Conservation (phyloP, 1,139 yeast species). For the Ashbya aceris region DNA sequence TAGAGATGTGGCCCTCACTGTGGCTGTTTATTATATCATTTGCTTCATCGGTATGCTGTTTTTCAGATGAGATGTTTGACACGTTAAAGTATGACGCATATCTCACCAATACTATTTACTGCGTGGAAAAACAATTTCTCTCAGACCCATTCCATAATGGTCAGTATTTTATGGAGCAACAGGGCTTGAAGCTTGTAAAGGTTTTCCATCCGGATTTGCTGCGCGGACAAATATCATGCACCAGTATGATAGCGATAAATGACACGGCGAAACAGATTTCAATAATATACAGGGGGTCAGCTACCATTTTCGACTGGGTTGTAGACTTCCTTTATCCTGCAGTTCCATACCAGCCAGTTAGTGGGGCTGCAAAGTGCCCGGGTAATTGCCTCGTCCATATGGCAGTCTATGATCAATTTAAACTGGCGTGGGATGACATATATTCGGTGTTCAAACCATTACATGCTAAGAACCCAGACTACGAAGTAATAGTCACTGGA, state of each 20-base stretch:
- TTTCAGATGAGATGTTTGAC: constrained; percentile 1
- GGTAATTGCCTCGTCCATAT: constrained; percentile 43
- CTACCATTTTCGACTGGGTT: constrained; percentile 41
- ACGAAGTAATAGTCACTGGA: constrained; percentile 42
- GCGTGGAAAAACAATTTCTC: not conserved
- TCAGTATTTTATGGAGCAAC: too few species aligned
- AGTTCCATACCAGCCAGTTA: not conserved
- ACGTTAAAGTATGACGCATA: not conserved
- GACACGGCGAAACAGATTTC: constrained; percentile 30
- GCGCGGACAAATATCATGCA: constrained; percentile 4
- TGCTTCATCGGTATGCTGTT: not conserved
- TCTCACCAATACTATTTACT: not conserved
- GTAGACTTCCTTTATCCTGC: constrained; percentile 32
- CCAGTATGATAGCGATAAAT: constrained; percentile 37
- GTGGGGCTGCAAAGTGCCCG: constrained; percentile 23
- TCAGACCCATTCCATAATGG: not conserved
- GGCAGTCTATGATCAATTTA: constrained; percentile 37
- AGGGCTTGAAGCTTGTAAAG: too few species aligned
- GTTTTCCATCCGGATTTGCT: not conserved
- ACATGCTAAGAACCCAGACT: constrained; percentile 28
- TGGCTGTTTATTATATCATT: too few species aligned
- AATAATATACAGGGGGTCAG: constrained; percentile 43
- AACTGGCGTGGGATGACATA: constrained; percentile 31
- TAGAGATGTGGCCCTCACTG: too few species aligned
- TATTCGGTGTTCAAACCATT: constrained; percentile 15